Base-by-base conservation (phyloP, 1,139 yeast genomes). In the Magnusiomyces ingens region DNA sequence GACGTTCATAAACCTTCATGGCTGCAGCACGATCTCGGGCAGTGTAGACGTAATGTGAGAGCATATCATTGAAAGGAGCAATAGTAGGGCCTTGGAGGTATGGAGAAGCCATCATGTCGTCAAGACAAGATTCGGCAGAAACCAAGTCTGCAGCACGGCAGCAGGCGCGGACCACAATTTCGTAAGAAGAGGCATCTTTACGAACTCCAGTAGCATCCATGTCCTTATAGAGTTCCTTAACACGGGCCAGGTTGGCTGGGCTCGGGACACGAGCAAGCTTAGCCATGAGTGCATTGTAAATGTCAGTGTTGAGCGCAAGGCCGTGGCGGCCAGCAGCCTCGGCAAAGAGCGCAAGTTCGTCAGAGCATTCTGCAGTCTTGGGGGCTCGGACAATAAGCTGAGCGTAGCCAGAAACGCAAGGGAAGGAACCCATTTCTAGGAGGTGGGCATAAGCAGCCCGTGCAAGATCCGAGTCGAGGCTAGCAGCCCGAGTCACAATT, bases 51-150 rank as follows among this genome's bases (percentile, higher is more conserved):
- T 69, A 74, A 55, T 64, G 70, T 58, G 71, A 73, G 56, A 74
- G 63, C 64, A 74, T 59, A 17, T 66, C 64, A 58, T 74, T 73
- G 61, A 67, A 73, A 2, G 75, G 74, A 3, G 74, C 73, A 8
- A 71, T 65, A 32, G 66, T 65, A 8, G 71, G 67, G 41, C 17
- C 17, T 2, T 58, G 62, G 56, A 68, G 69, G 35, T 57, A 56
- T 6, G 67, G 61, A 17, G 65, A 61, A 1, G 46, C 41, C 49
- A 72, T 73, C 73, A 73, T 69, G 50, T 69, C 72, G 17, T 60
- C 61, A 43, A 73, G 69, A 35, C 72, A 57, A 18, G 54, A 54
- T 52, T 60, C 62, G 1, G 77, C 76, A 32, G 54, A 55, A n/a
- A 52, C 62, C 13, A 62, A 71, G 43, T 70, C 67, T 12, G 70